Percentiles rank a stretch among this genome's conserved stretches.
Conservation (phyloP, 495 filamentous ascomycete genomes). For the Lepraria neglecta region DNA sequence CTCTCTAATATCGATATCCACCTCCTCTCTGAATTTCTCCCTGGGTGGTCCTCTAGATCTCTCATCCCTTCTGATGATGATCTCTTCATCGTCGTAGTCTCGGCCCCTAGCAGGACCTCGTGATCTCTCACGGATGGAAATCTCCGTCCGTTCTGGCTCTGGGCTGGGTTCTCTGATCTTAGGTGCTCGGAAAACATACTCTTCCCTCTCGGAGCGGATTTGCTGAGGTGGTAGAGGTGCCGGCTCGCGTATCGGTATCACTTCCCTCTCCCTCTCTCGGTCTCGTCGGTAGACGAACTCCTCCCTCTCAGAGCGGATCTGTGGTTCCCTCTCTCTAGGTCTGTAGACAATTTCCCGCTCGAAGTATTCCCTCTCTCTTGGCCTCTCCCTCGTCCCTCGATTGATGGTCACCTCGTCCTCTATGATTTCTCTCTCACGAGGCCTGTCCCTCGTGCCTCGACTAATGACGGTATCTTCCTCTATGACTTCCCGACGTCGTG, state of each 20-base stretch:
- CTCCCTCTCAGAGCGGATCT: slow-evolving; percentile 24
- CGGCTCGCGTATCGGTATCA: slow-evolving; percentile 9
- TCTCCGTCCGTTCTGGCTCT: slow-evolving; percentile 33
- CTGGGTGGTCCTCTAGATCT: slow-evolving; percentile 25
- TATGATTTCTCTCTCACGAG: slow-evolving; percentile 22
- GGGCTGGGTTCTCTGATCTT: slow-evolving; percentile 21
- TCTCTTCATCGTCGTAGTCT: slow-evolving; percentile 29
- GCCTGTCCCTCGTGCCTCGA: slow-evolving; percentile 14
- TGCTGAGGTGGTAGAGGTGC: slow-evolving; percentile 18
- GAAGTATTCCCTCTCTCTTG: slow-evolving; percentile 21
- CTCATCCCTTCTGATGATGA: slow-evolving; percentile 30
- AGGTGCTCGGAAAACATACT: slow-evolving; percentile 24
- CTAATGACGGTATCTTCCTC: slow-evolving; percentile 19
- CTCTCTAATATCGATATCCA: slow-evolving; percentile 30
- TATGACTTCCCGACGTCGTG: slow-evolving; percentile 20
- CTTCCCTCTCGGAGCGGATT: slow-evolving; percentile 25
- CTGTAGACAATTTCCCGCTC: slow-evolving; percentile 23
- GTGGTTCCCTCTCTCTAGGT: slow-evolving; percentile 18
- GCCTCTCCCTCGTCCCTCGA: slow-evolving; percentile 18
- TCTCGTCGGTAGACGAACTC: slow-evolving; percentile 26
- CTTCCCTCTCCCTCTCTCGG: slow-evolving; percentile 14
- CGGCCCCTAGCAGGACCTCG: slow-evolving; percentile 18
- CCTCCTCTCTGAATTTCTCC: slow-evolving; percentile 22
- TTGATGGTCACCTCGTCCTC: slow-evolving; percentile 25
- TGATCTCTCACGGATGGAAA: slow-evolving; percentile 28